Conservation (phyloP, 1,284 basidiomycete genomes). For the Flammula alnicola region DNA sequence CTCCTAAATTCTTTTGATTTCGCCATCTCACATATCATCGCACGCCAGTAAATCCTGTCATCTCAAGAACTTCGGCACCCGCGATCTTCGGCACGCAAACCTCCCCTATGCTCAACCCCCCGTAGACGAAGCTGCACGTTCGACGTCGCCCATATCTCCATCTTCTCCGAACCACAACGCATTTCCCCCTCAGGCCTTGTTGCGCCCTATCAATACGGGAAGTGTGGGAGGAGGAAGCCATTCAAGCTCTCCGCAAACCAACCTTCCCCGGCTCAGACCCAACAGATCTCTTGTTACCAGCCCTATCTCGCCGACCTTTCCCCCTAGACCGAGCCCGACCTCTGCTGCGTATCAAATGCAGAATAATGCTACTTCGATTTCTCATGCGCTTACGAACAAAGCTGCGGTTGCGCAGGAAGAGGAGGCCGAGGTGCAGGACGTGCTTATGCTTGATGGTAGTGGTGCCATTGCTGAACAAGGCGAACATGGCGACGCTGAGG, state of each 20-base stretch:
- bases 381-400: neutral
- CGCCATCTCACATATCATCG: constrained; percentile 4
- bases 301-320: constrained; percentile 33
- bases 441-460: constrained; percentile 1
- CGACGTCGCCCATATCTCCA: constrained; percentile 25
- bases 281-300: constrained; percentile 32
- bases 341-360: no score
- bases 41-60: constrained; percentile 71
- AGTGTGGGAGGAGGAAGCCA: no score
- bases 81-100: constrained; percentile 75
- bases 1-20: neutral
- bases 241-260: no score
- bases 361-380: neutral
- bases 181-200: no score
- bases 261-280: constrained; percentile 28
- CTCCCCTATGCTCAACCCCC: constrained; percentile 49
- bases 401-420: constrained; percentile 8
- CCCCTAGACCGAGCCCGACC: constrained; percentile 16
- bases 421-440: constrained; percentile 15
- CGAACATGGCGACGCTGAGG: constrained; percentile 13
- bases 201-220: no score
- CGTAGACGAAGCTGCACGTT: no score
- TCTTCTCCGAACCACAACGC: constrained; percentile 26
- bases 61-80: constrained; percentile 70
- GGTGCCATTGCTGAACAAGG: constrained; percentile 5